Conservation (phyloP, 495 filamentous ascomycete species). For the Aspergillus sclerotioniger region DNA sequence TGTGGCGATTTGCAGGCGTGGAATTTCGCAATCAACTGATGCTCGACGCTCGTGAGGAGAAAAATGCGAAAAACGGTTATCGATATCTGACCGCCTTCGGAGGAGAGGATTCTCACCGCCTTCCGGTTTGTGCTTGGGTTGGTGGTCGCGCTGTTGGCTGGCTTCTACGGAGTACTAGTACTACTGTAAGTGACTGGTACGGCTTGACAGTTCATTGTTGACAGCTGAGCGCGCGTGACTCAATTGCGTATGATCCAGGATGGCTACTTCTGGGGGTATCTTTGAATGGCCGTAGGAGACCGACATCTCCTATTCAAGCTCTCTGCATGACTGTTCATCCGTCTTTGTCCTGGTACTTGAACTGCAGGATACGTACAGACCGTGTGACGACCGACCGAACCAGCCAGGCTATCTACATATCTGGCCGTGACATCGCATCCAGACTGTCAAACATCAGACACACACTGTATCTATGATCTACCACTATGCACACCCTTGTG, state of each 20-base stretch:
- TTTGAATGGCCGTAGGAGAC: no score
- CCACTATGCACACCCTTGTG: background rate
- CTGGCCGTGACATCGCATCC: background rate
- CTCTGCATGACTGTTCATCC: background rate
- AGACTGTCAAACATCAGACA: background rate
- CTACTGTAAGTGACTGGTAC: no score
- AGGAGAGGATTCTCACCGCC: background rate
- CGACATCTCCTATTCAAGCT: background rate
- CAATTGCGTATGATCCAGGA: no score
- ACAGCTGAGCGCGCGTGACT: no score
- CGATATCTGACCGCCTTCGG: constrained; percentile 25
- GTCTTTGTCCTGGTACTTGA: background rate
- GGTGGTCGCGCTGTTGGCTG: background rate
- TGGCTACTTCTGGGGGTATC: no score
- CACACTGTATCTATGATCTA: background rate
- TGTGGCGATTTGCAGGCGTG: background rate
- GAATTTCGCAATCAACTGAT: background rate
- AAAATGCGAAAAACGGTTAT: constrained; percentile 26
- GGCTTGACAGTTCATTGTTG: no score
- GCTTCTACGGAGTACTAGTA: background rate
- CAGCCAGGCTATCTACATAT: background rate
- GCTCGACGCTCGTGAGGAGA: background rate
- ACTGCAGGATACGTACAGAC: background rate
- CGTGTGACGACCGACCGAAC: background rate
- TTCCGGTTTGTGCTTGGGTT: background rate